These are phyloP conservation scores for Sporothrix protearum DNA, from an alignment of 2,329 filamentous ascomycete genomes.

Conservation along the genomic window DNA sequence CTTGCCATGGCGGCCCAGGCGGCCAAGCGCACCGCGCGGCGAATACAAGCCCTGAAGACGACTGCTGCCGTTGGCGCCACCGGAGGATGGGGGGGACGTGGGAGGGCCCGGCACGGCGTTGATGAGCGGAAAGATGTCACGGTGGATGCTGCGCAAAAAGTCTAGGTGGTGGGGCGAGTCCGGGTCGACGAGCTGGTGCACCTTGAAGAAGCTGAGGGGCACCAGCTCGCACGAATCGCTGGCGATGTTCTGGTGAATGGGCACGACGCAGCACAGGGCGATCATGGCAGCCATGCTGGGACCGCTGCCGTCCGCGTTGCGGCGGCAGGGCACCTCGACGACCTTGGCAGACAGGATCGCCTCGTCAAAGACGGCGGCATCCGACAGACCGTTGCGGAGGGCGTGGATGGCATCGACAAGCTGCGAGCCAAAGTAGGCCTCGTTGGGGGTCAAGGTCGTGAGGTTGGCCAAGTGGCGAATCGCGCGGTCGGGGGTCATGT, in stretches of 20 bases:
- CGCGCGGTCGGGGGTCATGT: conserved; percentile 41
- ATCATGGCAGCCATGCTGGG: conserved; percentile 33
- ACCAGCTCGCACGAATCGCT: conserved; percentile 46
- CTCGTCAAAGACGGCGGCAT: conserved; percentile 44
- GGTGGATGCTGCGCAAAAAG: conserved; percentile 23
- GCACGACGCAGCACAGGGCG: conserved; percentile 48
- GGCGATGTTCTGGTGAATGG: conserved; percentile 45
- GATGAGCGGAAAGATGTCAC: conserved; percentile 23
- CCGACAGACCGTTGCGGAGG: conserved; percentile 43
- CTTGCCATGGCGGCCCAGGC: conserved; percentile 7
- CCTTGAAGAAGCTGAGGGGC: conserved; percentile 51
- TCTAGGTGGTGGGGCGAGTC: conserved; percentile 23
- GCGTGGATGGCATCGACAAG: conserved; percentile 44
- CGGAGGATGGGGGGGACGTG: neutral
- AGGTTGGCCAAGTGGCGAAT: conserved; percentile 40
- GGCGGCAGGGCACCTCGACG: conserved; percentile 42
- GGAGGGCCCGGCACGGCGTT: conserved; percentile 12
- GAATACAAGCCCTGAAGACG: conserved; percentile 7
- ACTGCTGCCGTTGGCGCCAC: neutral
- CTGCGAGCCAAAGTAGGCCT: conserved; percentile 44
- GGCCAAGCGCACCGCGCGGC: neutral
- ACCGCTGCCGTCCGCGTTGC: conserved; percentile 18
- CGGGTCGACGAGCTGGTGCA: conserved; percentile 29
- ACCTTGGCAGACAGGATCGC: conserved; percentile 44
- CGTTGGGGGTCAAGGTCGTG: conserved; percentile 39